Base-by-base conservation (phyloP, 768 basidiomycete species). In the Strobilomyces echinocephalus region DNA sequence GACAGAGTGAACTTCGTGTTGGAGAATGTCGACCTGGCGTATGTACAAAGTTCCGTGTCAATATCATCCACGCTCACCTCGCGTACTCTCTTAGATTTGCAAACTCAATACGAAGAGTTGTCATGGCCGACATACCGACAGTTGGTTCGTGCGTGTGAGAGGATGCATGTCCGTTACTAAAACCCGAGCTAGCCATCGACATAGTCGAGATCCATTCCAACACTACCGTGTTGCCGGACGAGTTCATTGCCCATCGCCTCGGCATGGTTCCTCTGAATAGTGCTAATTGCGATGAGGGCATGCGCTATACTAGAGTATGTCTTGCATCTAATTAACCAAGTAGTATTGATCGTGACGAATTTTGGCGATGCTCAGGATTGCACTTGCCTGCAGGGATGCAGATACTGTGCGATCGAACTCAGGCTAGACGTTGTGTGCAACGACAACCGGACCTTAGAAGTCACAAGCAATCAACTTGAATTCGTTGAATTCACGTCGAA, bases 111-210 rank as follows among this genome's bases (percentile, higher is more conserved):
- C 82, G 97, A 62, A 79, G 97, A 62, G 88, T 92, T 36, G 87
- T 97, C 76, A 95, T 97, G 73, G 95, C 97, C 28, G 94, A 98
- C 70, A 85, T 99, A 58, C 91, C 95, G 16, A 98, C 97, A 53
- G 81, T 99, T 57, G 93, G 95, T 93, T 66, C 67, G 89, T 76
- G 34, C 24, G 7, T 15, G 30, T 36, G 36, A 47, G 14, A 11
- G 45, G 38, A 41, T 8, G 35, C 43, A n/a, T 42, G 42, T 28
- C 10, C 16, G 7, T 38, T 34, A 34, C 60, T 63, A 36, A 58
- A 20, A 33, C 43, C 8, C 14, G 33, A 46, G 20, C 26, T 63
- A 97, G 97, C 95, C 34, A 98, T 99, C 59, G 97, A 99, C 74
- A 87, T 95, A 72, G 95, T 98, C 11, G 89, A 93, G 70, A 88